Percentiles rank a stretch among this genome's conserved stretches.
Evolutionary conservation across 2,329 filamentous ascomycete genomes (phyloP).

Genomic region (Pseudogymnoascus sp.): DNA sequence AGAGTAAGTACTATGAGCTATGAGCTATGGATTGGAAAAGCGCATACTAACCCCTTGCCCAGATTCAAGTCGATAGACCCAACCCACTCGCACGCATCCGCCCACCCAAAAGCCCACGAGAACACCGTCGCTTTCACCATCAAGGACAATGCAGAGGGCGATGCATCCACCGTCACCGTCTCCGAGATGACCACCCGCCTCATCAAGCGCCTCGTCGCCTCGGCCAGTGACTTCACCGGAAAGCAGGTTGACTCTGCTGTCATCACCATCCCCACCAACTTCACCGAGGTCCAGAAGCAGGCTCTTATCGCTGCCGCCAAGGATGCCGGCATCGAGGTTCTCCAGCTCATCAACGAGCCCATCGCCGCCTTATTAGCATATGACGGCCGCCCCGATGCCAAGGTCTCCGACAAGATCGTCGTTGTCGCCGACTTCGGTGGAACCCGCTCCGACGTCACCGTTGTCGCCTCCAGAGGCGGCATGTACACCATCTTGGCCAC

Average conservation of each 20-base stretch:
- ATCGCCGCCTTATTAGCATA: slow-evolving; percentile 84
- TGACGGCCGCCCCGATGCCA: slow-evolving; percentile 71
- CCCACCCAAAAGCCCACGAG: slow-evolving; percentile 72
- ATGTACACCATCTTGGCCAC: slow-evolving; percentile 95
- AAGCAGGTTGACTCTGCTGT: slow-evolving; percentile 93
- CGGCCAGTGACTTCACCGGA: slow-evolving; percentile 86
- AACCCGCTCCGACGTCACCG: slow-evolving; percentile 82
- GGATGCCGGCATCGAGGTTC: slow-evolving; percentile 74
- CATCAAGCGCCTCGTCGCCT: slow-evolving; percentile 69
- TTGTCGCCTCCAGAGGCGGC: slow-evolving; percentile 83
- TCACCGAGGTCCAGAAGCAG: slow-evolving; percentile 75
- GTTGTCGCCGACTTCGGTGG: slow-evolving; percentile 91
- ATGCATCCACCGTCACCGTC: slow-evolving; percentile 61
- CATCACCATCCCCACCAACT: slow-evolving; percentile 89
- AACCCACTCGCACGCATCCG: slow-evolving; percentile 85
- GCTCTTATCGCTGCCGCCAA: slow-evolving; percentile 71
- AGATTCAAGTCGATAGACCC: slow-evolving; percentile 94
- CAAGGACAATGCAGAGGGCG: slow-evolving; percentile 63
- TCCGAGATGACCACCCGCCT: slow-evolving; percentile 79
- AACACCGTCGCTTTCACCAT: slow-evolving; percentile 73
- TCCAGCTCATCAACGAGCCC: slow-evolving; percentile 90
- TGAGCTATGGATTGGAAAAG: not conserved
- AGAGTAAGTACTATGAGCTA: slow-evolving; percentile 52
- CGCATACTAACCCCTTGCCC: slow-evolving; percentile 18
- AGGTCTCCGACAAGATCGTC: slow-evolving; percentile 74